phyloP scores from a whole-genome alignment of 768 basidiomycete species.

The Coprinopsis cinerea region DNA sequence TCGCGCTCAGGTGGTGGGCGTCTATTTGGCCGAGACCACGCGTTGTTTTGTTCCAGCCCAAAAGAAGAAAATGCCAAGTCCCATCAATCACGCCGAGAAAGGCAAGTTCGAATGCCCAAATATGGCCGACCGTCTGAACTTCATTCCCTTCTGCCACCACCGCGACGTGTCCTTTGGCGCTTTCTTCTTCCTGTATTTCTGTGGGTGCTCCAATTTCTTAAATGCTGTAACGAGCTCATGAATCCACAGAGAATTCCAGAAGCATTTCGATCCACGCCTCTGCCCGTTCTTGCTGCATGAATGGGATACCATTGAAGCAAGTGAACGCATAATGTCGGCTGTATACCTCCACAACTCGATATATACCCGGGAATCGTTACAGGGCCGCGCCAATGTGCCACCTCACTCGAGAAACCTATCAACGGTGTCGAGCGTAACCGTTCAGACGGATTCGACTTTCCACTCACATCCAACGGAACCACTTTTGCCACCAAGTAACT shows the following conservation, averaged over 20 bases:
- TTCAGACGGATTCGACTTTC: conserved; percentile 31
- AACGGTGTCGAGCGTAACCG: conserved; percentile 31
- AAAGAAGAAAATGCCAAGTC: neutral
- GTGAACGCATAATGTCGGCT: conserved; percentile 57
- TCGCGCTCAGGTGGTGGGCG: neutral
- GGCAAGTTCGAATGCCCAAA: conserved; percentile 4
- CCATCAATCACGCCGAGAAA: conserved; percentile 10
- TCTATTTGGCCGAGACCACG: conserved; percentile 1
- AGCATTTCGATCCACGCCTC: too few relatives aligned
- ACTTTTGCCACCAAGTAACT: conserved; percentile 32
- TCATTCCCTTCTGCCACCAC: neutral
- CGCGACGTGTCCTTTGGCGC: conserved; percentile 6
- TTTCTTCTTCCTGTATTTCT: neutral
- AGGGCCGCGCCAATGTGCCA: conserved; percentile 23
- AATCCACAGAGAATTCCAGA: too few relatives aligned
- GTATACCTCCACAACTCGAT: conserved; percentile 52
- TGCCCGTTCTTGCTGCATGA: conserved; percentile 4
- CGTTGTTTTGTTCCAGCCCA: neutral
- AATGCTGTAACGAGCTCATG: neutral
- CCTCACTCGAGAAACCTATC: conserved; percentile 41
- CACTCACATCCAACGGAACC: conserved; percentile 40
- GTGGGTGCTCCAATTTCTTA: neutral
- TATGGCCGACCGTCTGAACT: neutral
- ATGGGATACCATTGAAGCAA: conserved; percentile 5
- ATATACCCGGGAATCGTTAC: conserved; percentile 32